A percentile compares a stretch with the other conserved stretches of the same genome.
phyloP scores from a whole-genome alignment of 2,329 filamentous ascomycete genomes.

The Grosmannia serpens region DNA sequence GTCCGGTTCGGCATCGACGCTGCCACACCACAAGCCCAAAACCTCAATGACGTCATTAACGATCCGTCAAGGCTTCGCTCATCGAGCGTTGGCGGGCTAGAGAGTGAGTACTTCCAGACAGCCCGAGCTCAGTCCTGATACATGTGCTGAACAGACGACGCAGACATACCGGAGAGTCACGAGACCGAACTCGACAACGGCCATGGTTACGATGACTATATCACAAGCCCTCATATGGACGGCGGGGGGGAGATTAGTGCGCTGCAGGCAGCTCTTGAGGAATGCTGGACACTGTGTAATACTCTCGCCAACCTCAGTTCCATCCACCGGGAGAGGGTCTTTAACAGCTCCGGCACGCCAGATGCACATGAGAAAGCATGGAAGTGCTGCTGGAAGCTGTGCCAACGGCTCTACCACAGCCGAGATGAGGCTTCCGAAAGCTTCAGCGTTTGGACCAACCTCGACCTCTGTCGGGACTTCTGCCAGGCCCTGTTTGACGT shows the following conservation, averaged over 20 bases:
- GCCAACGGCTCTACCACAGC: constrained; percentile 77
- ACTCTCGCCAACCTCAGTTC: constrained; percentile 78
- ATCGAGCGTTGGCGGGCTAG: constrained; percentile 62
- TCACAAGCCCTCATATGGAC: constrained; percentile 26
- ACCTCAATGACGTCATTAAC: constrained; percentile 58
- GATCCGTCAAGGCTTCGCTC: constrained; percentile 47
- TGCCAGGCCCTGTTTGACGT: constrained; percentile 87
- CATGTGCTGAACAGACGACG: neutral
- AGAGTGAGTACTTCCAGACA: constrained; percentile 42
- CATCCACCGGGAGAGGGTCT: constrained; percentile 68
- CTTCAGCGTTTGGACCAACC: constrained; percentile 59
- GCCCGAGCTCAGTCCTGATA: too few relatives aligned
- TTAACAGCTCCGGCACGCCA: constrained; percentile 61
- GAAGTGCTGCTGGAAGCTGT: constrained; percentile 90
- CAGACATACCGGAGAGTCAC: constrained; percentile 38
- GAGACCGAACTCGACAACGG: constrained; percentile 41
- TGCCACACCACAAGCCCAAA: constrained; percentile 74
- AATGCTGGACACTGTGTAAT: constrained; percentile 93
- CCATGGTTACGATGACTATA: constrained; percentile 32
- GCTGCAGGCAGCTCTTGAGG: constrained; percentile 64
- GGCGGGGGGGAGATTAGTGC: constrained; percentile 51
- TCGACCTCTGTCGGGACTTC: constrained; percentile 85
- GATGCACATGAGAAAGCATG: constrained; percentile 79
- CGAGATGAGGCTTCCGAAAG: constrained; percentile 56
- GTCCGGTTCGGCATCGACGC: constrained; percentile 54